Evolutionary conservation across 2,329 filamentous ascomycete genomes (phyloP), one percentile per base, ranked within the genome.

Genomic region (Penicillium sp.): DNA sequence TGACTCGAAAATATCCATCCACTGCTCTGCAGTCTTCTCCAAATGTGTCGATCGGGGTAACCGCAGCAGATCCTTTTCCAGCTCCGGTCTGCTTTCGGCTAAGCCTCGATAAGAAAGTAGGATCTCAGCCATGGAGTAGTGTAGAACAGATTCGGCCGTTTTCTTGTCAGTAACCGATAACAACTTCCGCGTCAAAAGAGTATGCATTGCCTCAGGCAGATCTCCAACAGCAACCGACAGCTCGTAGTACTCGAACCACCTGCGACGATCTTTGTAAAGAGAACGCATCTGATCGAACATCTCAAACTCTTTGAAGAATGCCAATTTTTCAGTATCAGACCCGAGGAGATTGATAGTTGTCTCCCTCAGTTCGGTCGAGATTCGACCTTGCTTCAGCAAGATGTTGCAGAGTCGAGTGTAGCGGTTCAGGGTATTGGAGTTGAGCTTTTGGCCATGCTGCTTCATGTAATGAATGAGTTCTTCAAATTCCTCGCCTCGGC

Each of bases 331-430:
- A 16, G 18, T 31, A 23, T 44, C 51, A 9, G 51, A 49, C 11
- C 53, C 53, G 23, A 56, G 51, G 28, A 56, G 40, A 20, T 49
- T 44, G 42, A 56, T 54, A 3, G 53, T 54, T 26, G 42, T 39
- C 5, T 10, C 44, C 13, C 49, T 43, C 46, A 56, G 20, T 9
- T 50, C 32, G 20, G 44, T 14, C 8, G 53, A 56, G n/a, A 56
- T 43, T 9, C 53, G 53, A n/a, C 51, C 49, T 24, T 56, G 53
- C 20, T 37, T 56, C 6, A 56, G 37, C 13, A 56, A 31, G 18
- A 56, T 56, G 27, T 56, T 56, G 47, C 53, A 56, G 4, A 56
- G 45, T 28, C 53, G 46, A 6, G 53, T 52, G 32, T 56, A 54
- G 10, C 53, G 42, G 18, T 38, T 20, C 3, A 46, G 34, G 23